These are phyloP conservation scores for Amoebophrya sp. DNA, from an alignment of 169 alveolate species.

Conservation along the genomic window DNA sequence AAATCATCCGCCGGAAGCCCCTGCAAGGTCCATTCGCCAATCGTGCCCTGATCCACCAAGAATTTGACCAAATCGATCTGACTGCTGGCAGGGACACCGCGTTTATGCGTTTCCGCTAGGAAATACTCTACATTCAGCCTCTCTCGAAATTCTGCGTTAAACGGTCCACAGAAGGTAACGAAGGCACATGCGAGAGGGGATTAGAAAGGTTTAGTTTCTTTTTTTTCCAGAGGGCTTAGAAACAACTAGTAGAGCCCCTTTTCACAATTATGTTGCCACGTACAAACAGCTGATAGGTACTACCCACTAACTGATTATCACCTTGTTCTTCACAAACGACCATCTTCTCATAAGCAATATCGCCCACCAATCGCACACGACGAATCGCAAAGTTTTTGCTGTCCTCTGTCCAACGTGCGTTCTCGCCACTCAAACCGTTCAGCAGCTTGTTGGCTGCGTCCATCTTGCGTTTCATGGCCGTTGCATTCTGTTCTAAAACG, in stretches of 20 bases:
- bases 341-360: neutral
- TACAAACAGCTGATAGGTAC: neutral
- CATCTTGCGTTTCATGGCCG: conserved; percentile 48
- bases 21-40: conserved; percentile 81
- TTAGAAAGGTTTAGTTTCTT: no score
- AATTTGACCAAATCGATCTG: conserved; percentile 58
- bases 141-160: conserved; percentile 87
- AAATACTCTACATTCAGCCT: conserved; percentile 75
- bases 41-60: conserved; percentile 85
- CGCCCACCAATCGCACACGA: neutral
- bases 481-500: conserved; percentile 28
- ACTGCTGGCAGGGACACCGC: neutral
- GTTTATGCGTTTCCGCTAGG: conserved; percentile 57
- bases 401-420: conserved; percentile 47
- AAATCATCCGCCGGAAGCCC: conserved; percentile 77
- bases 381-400: conserved; percentile 43
- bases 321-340: neutral
- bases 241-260: no score
- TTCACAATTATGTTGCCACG: no score
- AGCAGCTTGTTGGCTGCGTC: conserved; percentile 49
- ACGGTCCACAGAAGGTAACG: conserved; percentile 91
- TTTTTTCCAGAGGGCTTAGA: no score
- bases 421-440: conserved; percentile 45
- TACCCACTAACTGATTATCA: neutral
- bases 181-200: conserved; percentile 63